Base-by-base conservation (phyloP, 345 rosid genomes). In the Salix purpurea region DNA sequence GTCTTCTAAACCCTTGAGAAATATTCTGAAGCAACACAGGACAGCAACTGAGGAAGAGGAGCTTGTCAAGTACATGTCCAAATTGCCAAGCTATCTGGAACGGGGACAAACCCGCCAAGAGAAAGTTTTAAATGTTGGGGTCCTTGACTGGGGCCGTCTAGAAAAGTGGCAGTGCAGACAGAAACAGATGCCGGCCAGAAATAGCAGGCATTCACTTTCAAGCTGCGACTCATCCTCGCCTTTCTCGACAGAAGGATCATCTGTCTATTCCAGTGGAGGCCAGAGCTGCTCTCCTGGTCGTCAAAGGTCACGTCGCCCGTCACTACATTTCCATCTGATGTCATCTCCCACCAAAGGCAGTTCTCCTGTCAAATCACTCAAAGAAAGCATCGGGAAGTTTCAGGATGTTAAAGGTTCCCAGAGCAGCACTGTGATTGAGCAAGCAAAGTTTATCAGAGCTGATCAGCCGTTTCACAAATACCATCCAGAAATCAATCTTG, bases 31-130 rank as follows among this genome's bases (percentile, higher is more conserved):
- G 73, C 81, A 76, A 5, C 58, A 24, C 40, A 73, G 80, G 76
- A 79, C 74, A 56, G 65, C 37, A 28, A 69, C 37, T 9, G 77
- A 76, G 62, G 96, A 91, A 74, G 89, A 84, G 23, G 99, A 93
- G 90, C 90, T 93, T 74, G 93, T 96, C 28, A 93, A 89, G 89
- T 88, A 90, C 82, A 93, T 96, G 99, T 91, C 98, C 0, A 87
- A 87, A 67, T 78, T 96, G 84, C 98, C 99, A 6, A 87, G 87
- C 86, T 96, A 86, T 88, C 85, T 93, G 79, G 91, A 89, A 90
- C 84, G 82, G 84, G 83, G 91, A 66, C 86, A 84, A 78, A 79
- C 81, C 2, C 85, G 75, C 46, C 82, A 85, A 70, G 98, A 91
- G 67, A 91, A 84, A 68, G 85, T 87, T 76, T 82, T 91, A 79